These are phyloP conservation scores for Coleophoma eucalyptorum DNA, from an alignment of 2,329 filamentous ascomycete species.

Conservation along the genomic window DNA sequence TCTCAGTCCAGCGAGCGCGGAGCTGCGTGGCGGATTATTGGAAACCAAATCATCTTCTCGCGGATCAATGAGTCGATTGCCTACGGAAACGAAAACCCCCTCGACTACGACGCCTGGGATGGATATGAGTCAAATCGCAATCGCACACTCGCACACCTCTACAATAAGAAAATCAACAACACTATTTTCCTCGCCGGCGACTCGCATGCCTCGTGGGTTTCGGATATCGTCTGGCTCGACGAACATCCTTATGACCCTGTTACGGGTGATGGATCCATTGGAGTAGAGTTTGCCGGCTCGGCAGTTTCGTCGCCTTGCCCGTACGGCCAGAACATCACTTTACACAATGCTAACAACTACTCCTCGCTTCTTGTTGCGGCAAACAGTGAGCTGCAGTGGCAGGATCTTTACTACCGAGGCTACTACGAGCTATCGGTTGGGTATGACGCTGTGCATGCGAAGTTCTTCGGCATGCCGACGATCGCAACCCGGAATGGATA, in stretches of 20 bases:
- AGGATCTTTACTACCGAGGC: conserved; percentile 69
- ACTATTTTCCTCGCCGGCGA: conserved; percentile 72
- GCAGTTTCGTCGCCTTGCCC: conserved; percentile 60
- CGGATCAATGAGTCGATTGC: conserved; percentile 36
- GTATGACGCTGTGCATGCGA: conserved; percentile 54
- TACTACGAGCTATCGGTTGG: conserved; percentile 64
- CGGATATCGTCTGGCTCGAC: conserved; percentile 55
- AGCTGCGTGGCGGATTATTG: conserved; percentile 67
- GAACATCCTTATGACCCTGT: conserved; percentile 45
- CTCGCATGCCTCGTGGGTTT: conserved; percentile 62
- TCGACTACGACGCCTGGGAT: conserved; percentile 58
- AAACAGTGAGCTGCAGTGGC: conserved; percentile 68
- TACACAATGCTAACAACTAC: conserved; percentile 44
- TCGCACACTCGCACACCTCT: conserved; percentile 63
- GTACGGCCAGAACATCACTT: conserved; percentile 54
- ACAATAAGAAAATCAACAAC: conserved; percentile 65
- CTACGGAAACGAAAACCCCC: conserved; percentile 28
- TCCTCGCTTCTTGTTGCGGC: conserved; percentile 38
- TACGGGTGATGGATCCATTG: conserved; percentile 52
- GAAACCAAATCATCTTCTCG: conserved; percentile 68
- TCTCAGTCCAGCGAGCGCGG: conserved; percentile 56
- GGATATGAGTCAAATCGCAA: conserved; percentile 70
- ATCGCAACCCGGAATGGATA: conserved; percentile 55
- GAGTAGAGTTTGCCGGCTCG: conserved; percentile 63
- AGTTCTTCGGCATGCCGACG: conserved; percentile 61